A percentile compares a stretch with the other conserved stretches of the same genome.
Conservation (phyloP, 1,139 yeast species). For the Groenewaldozyma sp. region DNA sequence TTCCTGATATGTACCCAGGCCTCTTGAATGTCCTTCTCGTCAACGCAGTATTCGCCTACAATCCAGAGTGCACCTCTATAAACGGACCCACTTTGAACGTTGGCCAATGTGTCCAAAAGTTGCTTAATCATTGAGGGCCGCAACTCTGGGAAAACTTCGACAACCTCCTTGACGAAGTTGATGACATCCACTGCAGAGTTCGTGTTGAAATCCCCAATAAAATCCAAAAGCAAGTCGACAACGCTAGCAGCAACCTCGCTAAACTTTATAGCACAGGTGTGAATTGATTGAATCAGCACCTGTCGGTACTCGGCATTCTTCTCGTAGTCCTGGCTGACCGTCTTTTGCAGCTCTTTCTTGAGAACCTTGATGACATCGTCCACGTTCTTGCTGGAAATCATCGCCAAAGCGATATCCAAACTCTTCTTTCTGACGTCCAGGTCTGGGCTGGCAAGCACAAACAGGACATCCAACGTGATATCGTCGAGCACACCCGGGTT, state of each 20-base stretch:
- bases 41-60: constrained; percentile 80
- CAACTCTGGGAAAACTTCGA: constrained; percentile 81
- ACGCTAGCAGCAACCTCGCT: constrained; percentile 89
- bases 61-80: constrained; percentile 95
- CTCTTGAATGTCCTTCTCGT: constrained; percentile 63
- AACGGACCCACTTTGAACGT: constrained; percentile 78
- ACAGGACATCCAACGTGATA: constrained; percentile 73
- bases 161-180: constrained; percentile 83
- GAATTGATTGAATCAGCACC: constrained; percentile 78
- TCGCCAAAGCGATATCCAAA: constrained; percentile 66
- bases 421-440: constrained; percentile 87
- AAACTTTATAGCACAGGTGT: constrained; percentile 79
- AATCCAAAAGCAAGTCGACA: constrained; percentile 78
- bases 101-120: constrained; percentile 53
- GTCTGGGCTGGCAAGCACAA: constrained; percentile 80
- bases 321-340: constrained; percentile 57
- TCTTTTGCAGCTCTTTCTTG: constrained; percentile 80
- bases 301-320: constrained; percentile 82
- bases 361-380: constrained; percentile 88
- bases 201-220: constrained; percentile 75
- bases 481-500: constrained; percentile 84
- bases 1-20: constrained; percentile 84
- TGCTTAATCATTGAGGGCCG: constrained; percentile 59
- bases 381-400: constrained; percentile 81
- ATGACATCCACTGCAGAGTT: constrained; percentile 86